Percentiles rank a stretch among this genome's conserved stretches.
These are phyloP conservation scores for Conticribra weissflogii DNA, from an alignment of 108 stramenopile species.

Conservation along the genomic window DNA sequence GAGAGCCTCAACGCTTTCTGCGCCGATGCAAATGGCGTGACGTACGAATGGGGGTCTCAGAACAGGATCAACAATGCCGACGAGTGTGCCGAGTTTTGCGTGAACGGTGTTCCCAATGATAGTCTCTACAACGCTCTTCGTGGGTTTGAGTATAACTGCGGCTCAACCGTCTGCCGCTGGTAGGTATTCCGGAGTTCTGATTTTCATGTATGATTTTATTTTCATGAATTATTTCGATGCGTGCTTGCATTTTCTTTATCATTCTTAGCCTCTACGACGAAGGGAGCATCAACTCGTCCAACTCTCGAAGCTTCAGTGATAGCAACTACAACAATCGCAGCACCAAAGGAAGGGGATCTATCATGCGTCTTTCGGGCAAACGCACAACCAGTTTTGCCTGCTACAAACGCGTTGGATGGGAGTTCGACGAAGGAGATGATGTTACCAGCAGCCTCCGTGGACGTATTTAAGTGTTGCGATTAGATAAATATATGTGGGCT, in stretches of 20 bases:
- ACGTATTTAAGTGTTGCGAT: too few relatives aligned
- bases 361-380: not conserved
- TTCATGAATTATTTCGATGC: not conserved
- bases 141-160: not conserved
- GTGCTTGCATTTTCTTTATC: not conserved
- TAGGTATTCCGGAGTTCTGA: not conserved
- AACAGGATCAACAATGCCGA: not conserved
- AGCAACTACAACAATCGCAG: not conserved
- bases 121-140: not conserved
- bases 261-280: not conserved
- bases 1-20: not conserved
- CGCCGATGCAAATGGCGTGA: not conserved
- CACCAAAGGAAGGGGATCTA: not conserved
- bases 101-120: not conserved
- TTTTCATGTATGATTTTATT: not conserved
- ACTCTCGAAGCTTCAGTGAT: not conserved
- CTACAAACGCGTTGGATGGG: not conserved
- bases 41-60: not conserved
- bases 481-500: too few relatives aligned
- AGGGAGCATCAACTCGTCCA: not conserved
- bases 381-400: not conserved
- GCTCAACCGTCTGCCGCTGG: not conserved
- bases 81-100: not conserved
- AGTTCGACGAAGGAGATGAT: too few relatives aligned
- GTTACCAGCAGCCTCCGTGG: too few relatives aligned